Evolutionary conservation across 257 asterid species (phyloP), one percentile per base, ranked within the genome.

Genomic region (Parsonsia alboflavescens): DNA sequence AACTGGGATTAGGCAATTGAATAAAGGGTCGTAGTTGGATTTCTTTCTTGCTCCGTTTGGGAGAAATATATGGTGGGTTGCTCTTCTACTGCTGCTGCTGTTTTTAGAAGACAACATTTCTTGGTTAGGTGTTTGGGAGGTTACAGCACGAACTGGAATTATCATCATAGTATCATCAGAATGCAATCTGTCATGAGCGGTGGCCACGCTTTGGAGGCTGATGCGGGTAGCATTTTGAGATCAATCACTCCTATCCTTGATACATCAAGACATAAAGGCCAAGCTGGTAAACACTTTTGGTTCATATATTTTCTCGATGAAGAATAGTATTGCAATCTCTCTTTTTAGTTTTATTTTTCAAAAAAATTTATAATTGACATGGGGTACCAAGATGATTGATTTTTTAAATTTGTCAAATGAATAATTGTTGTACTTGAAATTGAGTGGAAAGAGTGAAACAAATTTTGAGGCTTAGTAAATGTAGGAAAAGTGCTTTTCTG

Each of bases 191-290:
- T 73, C 52, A 70, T 74, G 88, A 81, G 89, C 68, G 82, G 89
- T 73, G 76, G 79, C 65, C 74, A 86, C 68, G 73, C 87, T 24
- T 61, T 82, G 88, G 95, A 92, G 79, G 88, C 81, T 46, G 97
- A 90, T 79, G 91, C 95, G 73, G 57, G 85, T 76, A 76, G 83
- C 76, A 76, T 92, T 82, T 80, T 94, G 88, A 87, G 88, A 87
- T 84, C 96, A 79, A 87, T 94, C 62, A 89, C 94, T 73, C 99
- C 99, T 1, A 78, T 89, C 78, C 91, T 94, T 52, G 96, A 89
- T 76, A 75, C 80, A 73, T 75, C 92, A 46, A 88, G 78, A 84
- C 93, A 94, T 84, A 94, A 92, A 85, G 97, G 97, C 87, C 97
- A 94, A 87, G 99, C 99, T 84, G 99, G 99, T 94, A 71, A 83